Evolutionary conservation across 352 stramenopile species (phyloP).

Genomic region (Phytopythium boreale): DNA sequence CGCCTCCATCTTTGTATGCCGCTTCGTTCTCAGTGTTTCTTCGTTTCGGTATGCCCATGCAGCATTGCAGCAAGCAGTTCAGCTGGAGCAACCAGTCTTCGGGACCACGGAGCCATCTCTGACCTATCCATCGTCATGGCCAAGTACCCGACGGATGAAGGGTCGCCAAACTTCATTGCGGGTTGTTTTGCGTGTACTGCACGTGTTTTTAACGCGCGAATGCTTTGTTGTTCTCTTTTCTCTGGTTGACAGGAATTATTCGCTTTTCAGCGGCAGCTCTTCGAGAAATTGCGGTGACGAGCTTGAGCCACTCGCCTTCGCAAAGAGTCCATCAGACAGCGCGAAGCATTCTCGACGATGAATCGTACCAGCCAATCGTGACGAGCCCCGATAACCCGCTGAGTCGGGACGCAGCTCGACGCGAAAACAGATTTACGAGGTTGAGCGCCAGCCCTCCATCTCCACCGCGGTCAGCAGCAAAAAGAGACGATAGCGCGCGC

Average conservation of each 20-base stretch:
- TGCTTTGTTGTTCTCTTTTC: not conserved
- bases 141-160: conserved; percentile 69
- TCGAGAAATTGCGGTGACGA: conserved; percentile 55
- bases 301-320: conserved; percentile 52
- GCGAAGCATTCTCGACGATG: conserved; percentile 61
- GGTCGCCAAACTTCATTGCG: conserved; percentile 5
- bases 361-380: conserved; percentile 15
- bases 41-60: not conserved
- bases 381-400: conserved; percentile 3
- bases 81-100: conserved; percentile 34
- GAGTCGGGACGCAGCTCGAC: not conserved
- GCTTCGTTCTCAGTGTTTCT: not conserved
- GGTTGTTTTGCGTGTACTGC: not conserved
- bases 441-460: not conserved
- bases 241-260: conserved; percentile 40
- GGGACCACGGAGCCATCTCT: conserved; percentile 49
- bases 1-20: not conserved
- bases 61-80: conserved; percentile 54
- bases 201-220: conserved; percentile 4
- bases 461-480: not conserved
- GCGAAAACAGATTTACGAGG: conserved; percentile 1
- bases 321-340: conserved; percentile 61
- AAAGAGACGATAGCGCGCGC: not conserved
- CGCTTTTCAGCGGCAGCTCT: conserved; percentile 56
- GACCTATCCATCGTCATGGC: conserved; percentile 72